Conservation (phyloP, 23 red algal species). For the Cyanidium caldarium region DNA sequence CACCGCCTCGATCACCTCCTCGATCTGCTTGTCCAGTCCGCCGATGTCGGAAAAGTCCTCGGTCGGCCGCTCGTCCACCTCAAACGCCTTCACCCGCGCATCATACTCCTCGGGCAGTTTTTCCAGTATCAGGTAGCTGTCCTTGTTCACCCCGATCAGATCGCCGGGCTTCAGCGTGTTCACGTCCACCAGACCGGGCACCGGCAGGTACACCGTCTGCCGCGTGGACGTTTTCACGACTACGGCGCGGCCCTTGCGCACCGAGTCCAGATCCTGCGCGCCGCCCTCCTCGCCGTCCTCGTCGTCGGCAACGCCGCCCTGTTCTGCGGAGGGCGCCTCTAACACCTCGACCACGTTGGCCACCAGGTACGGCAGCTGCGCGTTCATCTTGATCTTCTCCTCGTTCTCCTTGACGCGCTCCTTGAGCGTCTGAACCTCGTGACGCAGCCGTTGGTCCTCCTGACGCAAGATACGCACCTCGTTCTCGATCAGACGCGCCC, state of each 20-base stretch:
- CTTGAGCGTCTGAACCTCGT: constrained; percentile 46
- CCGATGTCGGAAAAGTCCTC: constrained; percentile 91
- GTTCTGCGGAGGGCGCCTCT: background rate
- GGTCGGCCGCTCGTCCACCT: constrained; percentile 94
- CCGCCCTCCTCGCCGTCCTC: constrained; percentile 38
- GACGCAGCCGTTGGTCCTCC: constrained; percentile 51
- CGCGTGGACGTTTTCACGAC: constrained; percentile 88
- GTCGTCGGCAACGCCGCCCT: constrained; percentile 10
- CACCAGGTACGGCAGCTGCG: constrained; percentile 87
- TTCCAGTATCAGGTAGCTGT: constrained; percentile 94
- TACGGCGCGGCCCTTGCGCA: constrained; percentile 54
- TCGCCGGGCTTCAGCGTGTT: constrained; percentile 84
- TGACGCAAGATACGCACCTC: constrained; percentile 57
- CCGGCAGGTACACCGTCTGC: constrained; percentile 91
- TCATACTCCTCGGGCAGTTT: constrained; percentile 90
- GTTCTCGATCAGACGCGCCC: constrained; percentile 61
- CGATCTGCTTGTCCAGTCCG: constrained; percentile 97
- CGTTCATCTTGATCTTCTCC: constrained; percentile 98
- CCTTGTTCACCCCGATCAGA: constrained; percentile 97
- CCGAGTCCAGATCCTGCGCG: constrained; percentile 66
- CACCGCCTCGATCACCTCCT: constrained; percentile 95
- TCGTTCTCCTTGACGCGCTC: constrained; percentile 87
- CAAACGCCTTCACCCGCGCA: constrained; percentile 92
- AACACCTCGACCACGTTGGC: constrained; percentile 93
- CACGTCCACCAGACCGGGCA: constrained; percentile 75